These are phyloP conservation scores for Globisporangium cystogenes DNA, from an alignment of 352 stramenopile genomes.

Conservation along the genomic window DNA sequence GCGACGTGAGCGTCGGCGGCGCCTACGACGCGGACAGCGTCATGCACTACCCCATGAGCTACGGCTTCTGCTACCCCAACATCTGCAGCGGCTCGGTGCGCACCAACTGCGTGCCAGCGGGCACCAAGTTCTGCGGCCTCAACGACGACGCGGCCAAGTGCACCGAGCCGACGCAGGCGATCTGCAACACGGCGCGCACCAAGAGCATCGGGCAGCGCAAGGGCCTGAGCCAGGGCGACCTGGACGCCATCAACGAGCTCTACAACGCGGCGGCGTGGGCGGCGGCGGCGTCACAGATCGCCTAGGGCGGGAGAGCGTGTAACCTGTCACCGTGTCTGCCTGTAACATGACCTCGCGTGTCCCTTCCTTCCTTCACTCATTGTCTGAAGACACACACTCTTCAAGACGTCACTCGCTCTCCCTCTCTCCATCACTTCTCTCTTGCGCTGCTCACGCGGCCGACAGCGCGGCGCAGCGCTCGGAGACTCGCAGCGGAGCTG, in stretches of 20 bases:
- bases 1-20: slow-evolving; percentile 56
- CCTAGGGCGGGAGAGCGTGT: slow-evolving; percentile 7
- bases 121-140: slow-evolving; percentile 66
- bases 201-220: slow-evolving; percentile 64
- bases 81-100: slow-evolving; percentile 34
- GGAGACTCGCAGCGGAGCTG: slow-evolving; percentile 1
- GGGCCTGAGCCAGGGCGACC: slow-evolving; percentile 36
- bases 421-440: too few relatives aligned
- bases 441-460: background rate
- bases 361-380: too few relatives aligned
- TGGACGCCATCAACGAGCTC: slow-evolving; percentile 39
- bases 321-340: slow-evolving; percentile 8
- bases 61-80: slow-evolving; percentile 69
- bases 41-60: slow-evolving; percentile 78
- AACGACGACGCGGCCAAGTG: slow-evolving; percentile 58
- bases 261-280: slow-evolving; percentile 27
- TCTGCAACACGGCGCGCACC: slow-evolving; percentile 54
- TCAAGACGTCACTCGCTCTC: too few relatives aligned
- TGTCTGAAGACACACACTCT: too few relatives aligned
- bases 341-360: background rate
- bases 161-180: slow-evolving; percentile 41
- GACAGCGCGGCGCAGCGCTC: slow-evolving; percentile 5
- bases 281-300: slow-evolving; percentile 16
- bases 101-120: slow-evolving; percentile 41
- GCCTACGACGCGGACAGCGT: slow-evolving; percentile 65